Conservation (phyloP, 768 basidiomycete genomes). For the Pulveroboletus sp. region DNA sequence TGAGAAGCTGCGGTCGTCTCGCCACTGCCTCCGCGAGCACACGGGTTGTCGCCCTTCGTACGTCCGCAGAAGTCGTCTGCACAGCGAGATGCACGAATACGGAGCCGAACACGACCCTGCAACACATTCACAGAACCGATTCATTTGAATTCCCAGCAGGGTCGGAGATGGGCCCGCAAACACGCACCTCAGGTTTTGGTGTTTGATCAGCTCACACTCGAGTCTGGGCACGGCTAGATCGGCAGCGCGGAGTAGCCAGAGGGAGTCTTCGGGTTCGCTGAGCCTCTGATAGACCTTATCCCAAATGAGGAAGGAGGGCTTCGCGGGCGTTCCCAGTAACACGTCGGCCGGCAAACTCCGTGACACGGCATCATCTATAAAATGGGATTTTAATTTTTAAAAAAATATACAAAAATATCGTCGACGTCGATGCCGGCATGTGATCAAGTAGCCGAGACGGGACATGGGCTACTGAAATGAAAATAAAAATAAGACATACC, state of each 20-base stretch:
- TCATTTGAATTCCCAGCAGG: too few relatives aligned
- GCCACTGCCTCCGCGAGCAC: conserved; percentile 39
- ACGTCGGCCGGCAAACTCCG: too few relatives aligned
- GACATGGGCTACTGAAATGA: not conserved
- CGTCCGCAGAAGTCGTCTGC: conserved; percentile 49
- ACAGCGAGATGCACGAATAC: conserved; percentile 66
- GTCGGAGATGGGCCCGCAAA: too few relatives aligned
- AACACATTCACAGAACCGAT: not conserved
- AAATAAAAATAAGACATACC: conserved; percentile 36
- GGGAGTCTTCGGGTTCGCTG: too few relatives aligned
- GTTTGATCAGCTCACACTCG: too few relatives aligned
- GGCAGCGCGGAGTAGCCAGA: too few relatives aligned
- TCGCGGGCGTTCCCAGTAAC: too few relatives aligned
- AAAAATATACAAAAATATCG: not conserved
- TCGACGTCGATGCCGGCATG: not conserved
- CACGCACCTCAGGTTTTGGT: too few relatives aligned
- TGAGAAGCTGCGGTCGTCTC: conserved; percentile 44
- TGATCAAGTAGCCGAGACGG: not conserved
- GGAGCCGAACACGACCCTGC: conserved; percentile 58
- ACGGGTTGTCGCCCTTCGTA: conserved; percentile 44
- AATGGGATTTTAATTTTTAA: not conserved
- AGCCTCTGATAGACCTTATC: too few relatives aligned
- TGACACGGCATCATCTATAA: conserved; percentile 39
- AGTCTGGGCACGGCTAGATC: too few relatives aligned
- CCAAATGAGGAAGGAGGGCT: too few relatives aligned